Conservation (phyloP, 106 monocot genomes). For the Apostasia ramifera region DNA sequence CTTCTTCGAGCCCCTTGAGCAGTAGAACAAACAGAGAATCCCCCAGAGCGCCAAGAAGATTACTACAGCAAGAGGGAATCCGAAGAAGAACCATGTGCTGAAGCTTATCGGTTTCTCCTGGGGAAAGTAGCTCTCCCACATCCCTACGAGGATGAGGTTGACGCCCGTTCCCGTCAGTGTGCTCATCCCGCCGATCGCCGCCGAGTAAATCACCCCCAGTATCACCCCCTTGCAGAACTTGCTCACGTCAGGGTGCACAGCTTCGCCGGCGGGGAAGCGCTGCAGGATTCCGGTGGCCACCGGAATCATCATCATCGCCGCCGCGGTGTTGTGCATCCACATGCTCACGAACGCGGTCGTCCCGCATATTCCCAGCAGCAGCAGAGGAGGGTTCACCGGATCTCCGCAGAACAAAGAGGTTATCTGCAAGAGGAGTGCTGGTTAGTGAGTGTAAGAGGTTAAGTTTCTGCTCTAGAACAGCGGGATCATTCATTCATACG, state of each 20-base stretch:
- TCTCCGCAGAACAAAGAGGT: slow-evolving; percentile 67
- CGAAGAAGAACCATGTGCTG: slow-evolving; percentile 81
- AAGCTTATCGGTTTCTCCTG: slow-evolving; percentile 57
- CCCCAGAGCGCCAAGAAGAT: slow-evolving; percentile 71
- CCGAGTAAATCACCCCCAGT: slow-evolving; percentile 75
- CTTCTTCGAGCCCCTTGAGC: slow-evolving; percentile 41
- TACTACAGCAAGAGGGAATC: slow-evolving; percentile 64
- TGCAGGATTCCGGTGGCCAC: slow-evolving; percentile 85
- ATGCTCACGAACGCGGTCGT: slow-evolving; percentile 84
- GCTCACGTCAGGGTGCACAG: slow-evolving; percentile 22
- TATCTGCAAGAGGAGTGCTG: slow-evolving; percentile 31
- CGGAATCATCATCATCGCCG: slow-evolving; percentile 88
- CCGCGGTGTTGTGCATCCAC: slow-evolving; percentile 96
- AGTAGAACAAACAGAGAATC: slow-evolving; percentile 60
- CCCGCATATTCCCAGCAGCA: slow-evolving; percentile 78
- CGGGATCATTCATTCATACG: slow-evolving; percentile 9
- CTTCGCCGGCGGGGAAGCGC: slow-evolving; percentile 26
- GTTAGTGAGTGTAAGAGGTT: no score
- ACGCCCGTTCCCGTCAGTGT: slow-evolving; percentile 87
- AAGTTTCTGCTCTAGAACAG: no score
- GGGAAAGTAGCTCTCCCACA: slow-evolving; percentile 84
- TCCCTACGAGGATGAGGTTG: slow-evolving; percentile 71
- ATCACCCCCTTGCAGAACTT: slow-evolving; percentile 72
- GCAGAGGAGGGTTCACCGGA: slow-evolving; percentile 44
- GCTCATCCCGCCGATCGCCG: slow-evolving; percentile 72